Conservation (phyloP, 495 filamentous ascomycete genomes). For the Cairneyella variabilis region DNA sequence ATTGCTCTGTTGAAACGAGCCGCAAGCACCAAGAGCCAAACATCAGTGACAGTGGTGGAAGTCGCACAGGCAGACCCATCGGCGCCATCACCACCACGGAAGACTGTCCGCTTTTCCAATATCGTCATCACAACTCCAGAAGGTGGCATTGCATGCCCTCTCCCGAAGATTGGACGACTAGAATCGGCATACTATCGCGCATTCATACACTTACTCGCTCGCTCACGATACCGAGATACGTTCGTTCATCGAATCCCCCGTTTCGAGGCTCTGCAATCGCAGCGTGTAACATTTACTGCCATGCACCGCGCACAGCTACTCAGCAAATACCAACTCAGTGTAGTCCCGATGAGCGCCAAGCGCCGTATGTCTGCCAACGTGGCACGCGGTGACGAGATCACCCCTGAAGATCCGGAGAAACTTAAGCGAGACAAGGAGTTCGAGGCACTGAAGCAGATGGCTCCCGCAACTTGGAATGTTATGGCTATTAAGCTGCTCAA, state of each 20-base stretch:
- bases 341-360: conserved; percentile 51
- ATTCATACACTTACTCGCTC: conserved; percentile 66
- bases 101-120: conserved; percentile 72
- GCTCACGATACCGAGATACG: conserved; percentile 59
- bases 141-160: conserved; percentile 38
- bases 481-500: conserved; percentile 73
- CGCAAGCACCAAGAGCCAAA: conserved; percentile 16
- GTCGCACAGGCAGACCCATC: neutral
- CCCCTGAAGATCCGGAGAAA: conserved; percentile 53
- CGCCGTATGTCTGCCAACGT: conserved; percentile 57
- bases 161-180: conserved; percentile 46
- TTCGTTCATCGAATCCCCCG: conserved; percentile 80
- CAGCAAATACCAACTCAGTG: conserved; percentile 68
- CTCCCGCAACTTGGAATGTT: conserved; percentile 73
- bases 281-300: conserved; percentile 62
- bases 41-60: neutral
- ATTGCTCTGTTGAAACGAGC: conserved; percentile 26
- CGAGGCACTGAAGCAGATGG: conserved; percentile 72
- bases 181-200: conserved; percentile 91
- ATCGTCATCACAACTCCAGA: conserved; percentile 36
- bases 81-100: conserved; percentile 44
- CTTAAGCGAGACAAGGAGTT: conserved; percentile 73
- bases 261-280: conserved; percentile 84
- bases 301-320: conserved; percentile 68
- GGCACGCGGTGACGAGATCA: conserved; percentile 49